Conservation (phyloP, 2,329 filamentous ascomycete species). For the Xylaria sp. region DNA sequence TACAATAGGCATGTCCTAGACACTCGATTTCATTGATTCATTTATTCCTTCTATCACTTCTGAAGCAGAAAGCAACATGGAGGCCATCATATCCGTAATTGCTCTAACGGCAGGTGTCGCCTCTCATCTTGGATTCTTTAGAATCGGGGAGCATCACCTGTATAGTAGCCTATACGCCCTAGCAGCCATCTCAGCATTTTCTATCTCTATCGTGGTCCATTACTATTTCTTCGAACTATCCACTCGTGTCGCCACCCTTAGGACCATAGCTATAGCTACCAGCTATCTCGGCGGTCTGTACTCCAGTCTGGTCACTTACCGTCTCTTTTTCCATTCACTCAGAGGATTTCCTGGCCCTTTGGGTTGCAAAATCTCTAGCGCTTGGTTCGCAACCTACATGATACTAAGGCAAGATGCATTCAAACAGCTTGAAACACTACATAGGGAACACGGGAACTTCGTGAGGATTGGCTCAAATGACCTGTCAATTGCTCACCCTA, state of each 20-base stretch:
- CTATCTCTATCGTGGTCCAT: neutral
- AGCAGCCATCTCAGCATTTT: constrained; percentile 1
- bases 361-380: constrained; percentile 25
- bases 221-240: neutral
- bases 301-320: constrained; percentile 29
- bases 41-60: neutral
- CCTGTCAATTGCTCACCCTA: constrained; percentile 34
- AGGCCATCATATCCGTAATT: neutral
- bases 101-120: constrained; percentile 21
- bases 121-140: constrained; percentile 28
- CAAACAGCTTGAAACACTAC: constrained; percentile 19
- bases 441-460: constrained; percentile 33
- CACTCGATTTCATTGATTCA: neutral
- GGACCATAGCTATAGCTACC: neutral
- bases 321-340: constrained; percentile 33
- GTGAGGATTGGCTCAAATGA: constrained; percentile 35
- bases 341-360: constrained; percentile 31
- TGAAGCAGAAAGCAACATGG: constrained; percentile 3
- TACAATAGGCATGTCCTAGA: neutral
- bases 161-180: constrained; percentile 21
- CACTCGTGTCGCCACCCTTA: neutral
- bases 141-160: constrained; percentile 34
- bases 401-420: constrained; percentile 18
- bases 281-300: constrained; percentile 28
- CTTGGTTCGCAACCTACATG: constrained; percentile 32